Percentiles rank a stretch among this genome's conserved stretches.
phyloP scores from a whole-genome alignment of 192 early-diverging fungal genomes.

The Coemansia nantahalensis region DNA sequence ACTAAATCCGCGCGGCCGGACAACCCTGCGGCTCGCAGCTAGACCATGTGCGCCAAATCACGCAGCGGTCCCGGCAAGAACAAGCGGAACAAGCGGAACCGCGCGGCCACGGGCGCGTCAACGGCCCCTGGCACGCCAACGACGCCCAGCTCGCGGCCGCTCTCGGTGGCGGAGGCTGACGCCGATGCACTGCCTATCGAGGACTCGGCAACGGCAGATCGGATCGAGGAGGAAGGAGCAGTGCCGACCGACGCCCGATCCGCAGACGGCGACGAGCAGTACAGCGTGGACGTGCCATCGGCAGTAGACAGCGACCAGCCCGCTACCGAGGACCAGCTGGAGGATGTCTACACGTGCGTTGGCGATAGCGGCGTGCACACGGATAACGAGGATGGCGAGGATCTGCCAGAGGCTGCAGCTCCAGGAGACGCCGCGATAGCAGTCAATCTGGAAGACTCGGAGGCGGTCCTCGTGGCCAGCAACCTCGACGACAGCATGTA shows the following conservation, averaged over 20 bases:
- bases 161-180: too few relatives aligned
- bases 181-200: too few relatives aligned
- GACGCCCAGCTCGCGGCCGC: too few relatives aligned
- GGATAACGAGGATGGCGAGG: not conserved
- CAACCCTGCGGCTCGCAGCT: too few relatives aligned
- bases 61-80: too few relatives aligned
- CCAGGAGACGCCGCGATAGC: not conserved
- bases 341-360: constrained; percentile 10
- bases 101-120: too few relatives aligned
- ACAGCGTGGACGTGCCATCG: constrained; percentile 9
- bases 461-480: constrained; percentile 42
- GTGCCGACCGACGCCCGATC: not conserved
- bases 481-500: constrained; percentile 48
- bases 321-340: constrained; percentile 36
- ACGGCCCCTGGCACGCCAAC: too few relatives aligned
- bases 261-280: constrained; percentile 1
- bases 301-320: not conserved
- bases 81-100: too few relatives aligned
- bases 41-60: too few relatives aligned
- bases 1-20: too few relatives aligned
- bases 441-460: constrained; percentile 41
- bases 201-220: too few relatives aligned
- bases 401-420: not conserved
- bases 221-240: too few relatives aligned
- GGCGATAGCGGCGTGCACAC: not conserved